These are phyloP conservation scores for Nakazawaea peltata DNA, from an alignment of 805 yeast species.

Conservation along the genomic window DNA sequence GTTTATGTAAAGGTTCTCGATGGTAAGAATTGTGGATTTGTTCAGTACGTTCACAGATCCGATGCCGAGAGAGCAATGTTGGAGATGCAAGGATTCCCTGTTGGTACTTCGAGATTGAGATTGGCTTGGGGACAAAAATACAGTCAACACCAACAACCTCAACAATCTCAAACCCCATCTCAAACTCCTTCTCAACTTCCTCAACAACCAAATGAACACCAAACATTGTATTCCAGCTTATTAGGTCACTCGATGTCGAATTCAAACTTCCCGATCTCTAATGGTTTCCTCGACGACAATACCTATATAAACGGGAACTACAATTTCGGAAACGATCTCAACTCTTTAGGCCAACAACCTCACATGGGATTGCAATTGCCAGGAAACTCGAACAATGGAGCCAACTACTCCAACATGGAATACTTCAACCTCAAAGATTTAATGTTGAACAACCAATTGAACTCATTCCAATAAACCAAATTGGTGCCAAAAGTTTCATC, in stretches of 20 bases:
- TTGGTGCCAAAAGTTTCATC: too few relatives aligned
- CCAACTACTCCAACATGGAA: too few relatives aligned
- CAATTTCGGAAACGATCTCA: conserved; percentile 1
- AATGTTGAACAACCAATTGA: conserved; percentile 1
- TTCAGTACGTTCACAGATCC: conserved; percentile 67
- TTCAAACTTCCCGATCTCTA: background rate
- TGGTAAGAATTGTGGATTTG: conserved; percentile 77
- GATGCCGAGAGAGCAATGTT: conserved; percentile 82
- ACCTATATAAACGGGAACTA: conserved; percentile 5
- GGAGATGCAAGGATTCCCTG: conserved; percentile 85
- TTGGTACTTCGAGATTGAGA: conserved; percentile 76
- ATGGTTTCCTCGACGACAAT: conserved; percentile 4
- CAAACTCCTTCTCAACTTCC: conserved; percentile 6
- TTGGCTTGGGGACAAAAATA: conserved; percentile 72
- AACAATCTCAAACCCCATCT: conserved; percentile 10
- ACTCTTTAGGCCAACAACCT: too few relatives aligned
- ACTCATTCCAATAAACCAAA: conserved; percentile 1
- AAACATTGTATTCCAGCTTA: conserved; percentile 6
- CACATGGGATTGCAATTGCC: too few relatives aligned
- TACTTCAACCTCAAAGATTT: background rate
- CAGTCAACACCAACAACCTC: conserved; percentile 22
- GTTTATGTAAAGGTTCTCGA: conserved; percentile 74
- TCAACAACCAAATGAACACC: conserved; percentile 6
- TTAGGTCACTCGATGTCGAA: conserved; percentile 1
- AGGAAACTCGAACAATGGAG: too few relatives aligned